Base-by-base conservation (phyloP, 2,329 filamentous ascomycete species). In the Nannizziopsis barbatae region DNA sequence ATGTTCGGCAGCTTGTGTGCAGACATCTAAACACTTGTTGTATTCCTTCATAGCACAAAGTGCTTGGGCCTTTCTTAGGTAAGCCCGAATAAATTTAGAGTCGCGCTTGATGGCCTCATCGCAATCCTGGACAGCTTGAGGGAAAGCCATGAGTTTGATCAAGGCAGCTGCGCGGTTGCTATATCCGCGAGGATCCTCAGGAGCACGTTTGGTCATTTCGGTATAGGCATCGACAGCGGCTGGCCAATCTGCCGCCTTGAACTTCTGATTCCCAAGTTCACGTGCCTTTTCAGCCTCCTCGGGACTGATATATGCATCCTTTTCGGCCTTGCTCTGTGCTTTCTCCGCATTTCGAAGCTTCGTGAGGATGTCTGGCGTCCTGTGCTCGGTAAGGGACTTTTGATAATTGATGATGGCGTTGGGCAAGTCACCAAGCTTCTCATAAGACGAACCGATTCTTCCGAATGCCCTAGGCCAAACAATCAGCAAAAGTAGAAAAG, bases 1-100 rank as follows among this genome's bases (percentile, higher is more conserved):
- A 52, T 93, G 77, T 58, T 80, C 75, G 7, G 76, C 73, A 1
- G 93, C 92, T 63, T 88, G 86, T 35, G 79, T 79, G 71, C 89
- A 95, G 6, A 83, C 84, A 63, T 98, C 92, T 50, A 96, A 74
- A 63, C 86, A 93, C 67, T 89, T 90, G 67, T 83, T 95, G 75
- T 95, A 96, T 69, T 98, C 90, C 67, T 92, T 86, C 92, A 98
- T 98, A 59, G 88, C 88, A 58, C 92, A 88, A 67, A 90, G 86
- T 37, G 88, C 87, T 71, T 96, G 89, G 0, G 89, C 89, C 75
- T 95, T 96, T 65, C 92, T 84, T 59, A 98, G 84, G 69, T 96
- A 96, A 6, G 92, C 92, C 49, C 90, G 82, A 70, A 96, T 90
- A 68, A 98, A 98, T 62, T 83, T 84, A 50, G 84, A 77, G 60